Evolutionary conservation across 768 basidiomycete species (phyloP).

Genomic region (Strobilomyces dryophilus): DNA sequence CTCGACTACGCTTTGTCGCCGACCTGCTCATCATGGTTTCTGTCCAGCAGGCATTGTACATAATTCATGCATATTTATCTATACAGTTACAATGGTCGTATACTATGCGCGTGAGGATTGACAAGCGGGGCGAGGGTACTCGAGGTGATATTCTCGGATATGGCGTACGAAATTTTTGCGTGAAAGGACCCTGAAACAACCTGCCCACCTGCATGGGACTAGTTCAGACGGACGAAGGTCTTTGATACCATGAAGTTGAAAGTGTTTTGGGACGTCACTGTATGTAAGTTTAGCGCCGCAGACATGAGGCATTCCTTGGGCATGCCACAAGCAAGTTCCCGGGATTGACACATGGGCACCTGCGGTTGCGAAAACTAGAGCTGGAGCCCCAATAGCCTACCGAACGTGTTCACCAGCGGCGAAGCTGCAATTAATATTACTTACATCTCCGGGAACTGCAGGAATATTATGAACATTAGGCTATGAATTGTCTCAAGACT

Average conservation of each 20-base stretch:
- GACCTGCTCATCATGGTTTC: too few relatives aligned
- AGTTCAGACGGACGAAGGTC: fast-evolving
- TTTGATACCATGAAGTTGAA: background rate
- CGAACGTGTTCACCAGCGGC: background rate
- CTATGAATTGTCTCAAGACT: background rate
- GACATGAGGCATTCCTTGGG: too few relatives aligned
- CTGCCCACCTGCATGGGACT: background rate
- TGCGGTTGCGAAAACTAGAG: background rate
- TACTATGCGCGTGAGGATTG: background rate
- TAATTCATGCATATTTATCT: too few relatives aligned
- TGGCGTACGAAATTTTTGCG: conserved; percentile 8
- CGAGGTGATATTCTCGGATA: background rate
- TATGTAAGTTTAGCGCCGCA: background rate
- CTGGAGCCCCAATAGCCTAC: background rate
- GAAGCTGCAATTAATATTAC: background rate
- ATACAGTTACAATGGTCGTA: background rate
- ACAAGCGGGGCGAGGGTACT: background rate
- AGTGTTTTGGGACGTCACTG: background rate
- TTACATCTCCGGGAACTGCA: background rate
- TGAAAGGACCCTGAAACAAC: fast-evolving
- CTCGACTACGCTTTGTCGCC: too few relatives aligned
- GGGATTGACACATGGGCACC: background rate
- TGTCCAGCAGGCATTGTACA: too few relatives aligned
- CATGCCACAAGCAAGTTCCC: background rate
- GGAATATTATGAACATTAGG: too few relatives aligned